Evolutionary conservation across 805 yeast genomes (phyloP).

Genomic region (Blastobotrys muscicola): DNA sequence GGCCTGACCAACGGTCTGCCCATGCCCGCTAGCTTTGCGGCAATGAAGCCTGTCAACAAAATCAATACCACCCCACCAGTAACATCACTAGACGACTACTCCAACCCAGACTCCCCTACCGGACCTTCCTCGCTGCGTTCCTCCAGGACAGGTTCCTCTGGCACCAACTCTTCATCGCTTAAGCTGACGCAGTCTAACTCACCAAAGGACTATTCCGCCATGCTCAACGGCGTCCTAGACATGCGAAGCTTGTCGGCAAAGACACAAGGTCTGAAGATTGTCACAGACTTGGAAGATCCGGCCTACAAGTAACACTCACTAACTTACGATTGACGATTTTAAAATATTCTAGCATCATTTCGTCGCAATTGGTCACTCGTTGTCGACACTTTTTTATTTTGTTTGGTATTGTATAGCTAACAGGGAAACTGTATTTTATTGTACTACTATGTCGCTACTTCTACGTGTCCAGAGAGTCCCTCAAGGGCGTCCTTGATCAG

Average conservation of each 20-base stretch:
- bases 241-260: slow-evolving; percentile 15
- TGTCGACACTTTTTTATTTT: background rate
- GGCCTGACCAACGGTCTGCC: background rate
- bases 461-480: slow-evolving; percentile 1
- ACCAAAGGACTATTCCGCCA: slow-evolving; percentile 1
- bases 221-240: slow-evolving; percentile 4
- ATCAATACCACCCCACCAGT: background rate
- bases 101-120: slow-evolving; percentile 9
- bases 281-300: slow-evolving; percentile 14
- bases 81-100: background rate
- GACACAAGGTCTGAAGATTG: slow-evolving; percentile 18
- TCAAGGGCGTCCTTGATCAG: slow-evolving; percentile 80
- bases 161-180: slow-evolving; percentile 14
- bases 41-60: background rate
- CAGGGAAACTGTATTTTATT: background rate
- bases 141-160: slow-evolving; percentile 16
- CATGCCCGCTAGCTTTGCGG: background rate
- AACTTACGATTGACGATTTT: too few relatives aligned
- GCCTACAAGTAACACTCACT: background rate
- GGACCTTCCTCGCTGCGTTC: slow-evolving; percentile 13
- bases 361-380: too few relatives aligned
- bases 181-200: slow-evolving; percentile 6
- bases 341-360: too few relatives aligned
- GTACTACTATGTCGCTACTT: background rate
- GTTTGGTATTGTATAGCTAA: background rate